Base-by-base conservation (phyloP, 192 early-diverging fungal species). In the Tieghemiomyces parasiticus region DNA sequence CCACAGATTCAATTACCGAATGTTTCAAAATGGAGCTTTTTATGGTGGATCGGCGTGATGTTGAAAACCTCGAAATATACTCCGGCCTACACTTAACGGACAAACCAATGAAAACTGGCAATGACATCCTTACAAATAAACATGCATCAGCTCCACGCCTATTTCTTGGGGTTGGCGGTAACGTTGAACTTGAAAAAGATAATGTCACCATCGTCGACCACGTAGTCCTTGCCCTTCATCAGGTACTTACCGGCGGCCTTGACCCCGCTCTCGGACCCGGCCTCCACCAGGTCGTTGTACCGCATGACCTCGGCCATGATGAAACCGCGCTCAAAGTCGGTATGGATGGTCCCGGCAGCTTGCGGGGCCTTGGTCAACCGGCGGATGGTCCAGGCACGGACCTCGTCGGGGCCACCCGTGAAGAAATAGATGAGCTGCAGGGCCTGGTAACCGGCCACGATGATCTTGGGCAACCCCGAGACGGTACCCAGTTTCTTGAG, bases 221-320 rank as follows among this genome's bases (percentile, higher is more conserved):
- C 68, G 47, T 95, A 91, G 0, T 95, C 91, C 61, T 93, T 89
- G 52, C 95, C 92, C 74, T 95, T 90, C 65, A 82, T 82, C 31
- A 80, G 61, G 71, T 91, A 93, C 76, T 91, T 92, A 45, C 95
- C 95, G 12, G 77, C 81, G 32, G 84, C 82, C 78, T 93, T 97
- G 47, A 99, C 92, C 35, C 88, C 88, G 50, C 75, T 70, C 70
- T 96, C 93, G n/a, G 72, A 70, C n/a, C 87, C 88, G 0, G 82
- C 69, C 61, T 85, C 86, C 68, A 86, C 78, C 51, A 98, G 68
- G 60, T 98, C 95, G 0, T 86, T 84, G 60, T 81, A 96, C 62
- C 75, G 76, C 85, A 92, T 90, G 16, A 90, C 80, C 73, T 97
- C 94, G 32, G 87, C 92, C 83, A 91, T 88, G 70, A 96, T 93